phyloP scores from a whole-genome alignment of 768 basidiomycete genomes.

The Boletus huronensis region DNA sequence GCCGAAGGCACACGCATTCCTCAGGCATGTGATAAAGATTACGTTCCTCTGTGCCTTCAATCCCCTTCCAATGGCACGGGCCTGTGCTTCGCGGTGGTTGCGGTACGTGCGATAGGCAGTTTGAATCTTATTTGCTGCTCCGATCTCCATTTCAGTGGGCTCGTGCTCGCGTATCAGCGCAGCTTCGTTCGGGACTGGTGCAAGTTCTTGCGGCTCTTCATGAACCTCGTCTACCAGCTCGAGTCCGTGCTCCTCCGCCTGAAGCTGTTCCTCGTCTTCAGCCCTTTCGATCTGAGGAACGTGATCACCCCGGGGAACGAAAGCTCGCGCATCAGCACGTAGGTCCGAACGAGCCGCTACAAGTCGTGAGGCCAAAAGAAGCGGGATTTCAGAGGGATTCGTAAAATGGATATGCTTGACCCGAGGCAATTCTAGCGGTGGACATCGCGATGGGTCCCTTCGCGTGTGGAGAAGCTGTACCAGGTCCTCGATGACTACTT shows the following conservation, averaged over 20 bases:
- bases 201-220: not conserved
- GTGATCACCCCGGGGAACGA: constrained; percentile 9
- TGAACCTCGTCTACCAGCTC: constrained; percentile 4
- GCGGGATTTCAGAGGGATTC: constrained; percentile 30
- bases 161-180: constrained; percentile 14
- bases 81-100: not conserved
- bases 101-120: constrained; percentile 10
- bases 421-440: constrained; percentile 6
- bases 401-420: constrained; percentile 33
- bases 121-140: constrained; percentile 25
- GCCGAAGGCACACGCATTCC: constrained; percentile 21
- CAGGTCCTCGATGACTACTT: constrained; percentile 14
- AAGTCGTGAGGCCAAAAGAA: constrained; percentile 23
- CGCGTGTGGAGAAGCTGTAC: constrained; percentile 21
- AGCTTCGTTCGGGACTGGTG: constrained; percentile 11
- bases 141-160: constrained; percentile 26
- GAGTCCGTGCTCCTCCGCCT: not conserved
- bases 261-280: too few relatives aligned
- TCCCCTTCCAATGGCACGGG: constrained; percentile 13
- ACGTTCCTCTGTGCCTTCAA: constrained; percentile 19
- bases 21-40: constrained; percentile 30
- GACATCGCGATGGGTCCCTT: too few relatives aligned
- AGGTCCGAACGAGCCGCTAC: constrained; percentile 12
- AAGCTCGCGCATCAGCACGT: constrained; percentile 13
- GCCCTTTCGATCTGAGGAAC: not conserved